Evolutionary conservation across 352 stramenopile genomes (phyloP), one percentile per base, ranked within the genome.

Genomic region (Phytophthora pluvialis): DNA sequence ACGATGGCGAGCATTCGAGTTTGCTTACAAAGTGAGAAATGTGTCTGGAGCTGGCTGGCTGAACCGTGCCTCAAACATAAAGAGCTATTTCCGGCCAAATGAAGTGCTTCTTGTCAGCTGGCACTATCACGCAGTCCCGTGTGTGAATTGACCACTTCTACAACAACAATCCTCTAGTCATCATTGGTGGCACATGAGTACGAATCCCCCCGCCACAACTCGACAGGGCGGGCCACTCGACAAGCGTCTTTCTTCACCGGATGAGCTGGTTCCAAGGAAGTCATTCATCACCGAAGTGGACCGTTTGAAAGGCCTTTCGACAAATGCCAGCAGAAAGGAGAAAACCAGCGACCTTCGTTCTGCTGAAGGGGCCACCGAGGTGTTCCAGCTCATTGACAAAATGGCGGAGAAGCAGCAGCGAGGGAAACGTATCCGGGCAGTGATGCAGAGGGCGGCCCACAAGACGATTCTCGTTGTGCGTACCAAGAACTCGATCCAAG

Each of bases 391-490:
- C 4, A 76, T 89, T n/a, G 80, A 89, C 49, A 74, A 64, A 43
- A 67, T 86, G 28, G 57, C 68, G 3, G 75, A 86, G 44, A 82
- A 83, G 35, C 71, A 85, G 33, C 61, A 75, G 32, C 75, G 77
- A 42, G 81, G 75, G 38, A 83, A 79, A 53, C 84, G 77, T 16
- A 83, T 90, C 26, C 83, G 80, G 16, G 70, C 66, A 12, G 70
- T 90, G 56, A 86, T 92, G 50, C 83, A 90, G 36, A 72, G 79
- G 40, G 83, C 83, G 16, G 83, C 83, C 8, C 75, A 92, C 60
- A 89, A 88, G 55, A 92, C 83, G 1, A 83, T 92, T 33, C 72
- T 92, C 11, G 81, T 92, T 5, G 81, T 92, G 4, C 81, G 83
- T 4, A 74, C 83, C 1, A 90, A 90, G 50, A 90, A 89, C 42